These are phyloP conservation scores for Gentiana straminea DNA, from an alignment of 257 asterid species.

Conservation along the genomic window DNA sequence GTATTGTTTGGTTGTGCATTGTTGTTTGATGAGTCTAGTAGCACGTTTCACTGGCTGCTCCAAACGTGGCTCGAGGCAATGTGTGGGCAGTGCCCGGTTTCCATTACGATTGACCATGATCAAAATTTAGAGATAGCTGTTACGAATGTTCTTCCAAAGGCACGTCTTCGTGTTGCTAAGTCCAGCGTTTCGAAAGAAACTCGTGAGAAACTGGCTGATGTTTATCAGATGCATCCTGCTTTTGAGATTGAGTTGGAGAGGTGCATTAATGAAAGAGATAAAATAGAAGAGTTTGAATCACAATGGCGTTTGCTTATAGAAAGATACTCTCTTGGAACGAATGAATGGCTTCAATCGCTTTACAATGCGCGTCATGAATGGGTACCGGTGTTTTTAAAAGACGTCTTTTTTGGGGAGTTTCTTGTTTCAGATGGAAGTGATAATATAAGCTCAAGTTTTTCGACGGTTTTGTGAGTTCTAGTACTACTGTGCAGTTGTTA, in stretches of 20 bases:
- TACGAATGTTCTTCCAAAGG: slow-evolving; percentile 46
- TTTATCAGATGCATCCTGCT: no score
- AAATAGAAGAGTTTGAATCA: no score
- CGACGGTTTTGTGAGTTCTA: slow-evolving; percentile 74
- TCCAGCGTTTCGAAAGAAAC: no score
- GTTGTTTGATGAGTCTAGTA: slow-evolving; percentile 47
- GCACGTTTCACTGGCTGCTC: slow-evolving; percentile 59
- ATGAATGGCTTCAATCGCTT: slow-evolving; percentile 84
- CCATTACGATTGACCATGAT: slow-evolving; percentile 60
- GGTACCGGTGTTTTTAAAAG: slow-evolving; percentile 85
- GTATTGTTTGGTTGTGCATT: slow-evolving; percentile 75
- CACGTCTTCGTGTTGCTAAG: slow-evolving; percentile 35
- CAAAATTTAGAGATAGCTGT: slow-evolving; percentile 52
- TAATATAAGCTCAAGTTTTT: slow-evolving; percentile 46
- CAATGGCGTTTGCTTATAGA: no score
- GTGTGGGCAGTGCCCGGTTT: slow-evolving; percentile 50
- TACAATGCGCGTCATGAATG: slow-evolving; percentile 61
- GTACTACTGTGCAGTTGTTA: slow-evolving; percentile 78
- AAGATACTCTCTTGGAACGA: not conserved
- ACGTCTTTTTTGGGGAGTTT: slow-evolving; percentile 56
- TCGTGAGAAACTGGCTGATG: no score
- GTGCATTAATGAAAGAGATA: no score
- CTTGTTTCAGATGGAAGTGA: slow-evolving; percentile 39
- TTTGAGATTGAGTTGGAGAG: no score
- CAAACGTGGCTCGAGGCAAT: slow-evolving; percentile 66